Conservation (phyloP, 768 basidiomycete species). For the Lactifluus pinguis region DNA sequence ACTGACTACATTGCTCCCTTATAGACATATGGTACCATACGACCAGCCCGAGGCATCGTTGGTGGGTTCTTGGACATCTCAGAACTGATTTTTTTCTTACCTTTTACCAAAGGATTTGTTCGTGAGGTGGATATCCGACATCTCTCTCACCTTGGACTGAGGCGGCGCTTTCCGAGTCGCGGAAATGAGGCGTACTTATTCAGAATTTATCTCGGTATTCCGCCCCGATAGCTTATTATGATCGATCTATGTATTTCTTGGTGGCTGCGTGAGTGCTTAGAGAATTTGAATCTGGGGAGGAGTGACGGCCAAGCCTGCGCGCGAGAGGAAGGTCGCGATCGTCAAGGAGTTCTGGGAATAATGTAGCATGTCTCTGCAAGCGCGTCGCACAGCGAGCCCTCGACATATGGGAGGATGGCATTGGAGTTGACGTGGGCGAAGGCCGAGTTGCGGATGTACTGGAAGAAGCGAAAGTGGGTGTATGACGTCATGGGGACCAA, state of each 20-base stretch:
- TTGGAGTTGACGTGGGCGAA: slow-evolving; percentile 39
- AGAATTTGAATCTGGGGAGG: no score
- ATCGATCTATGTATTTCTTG: not conserved
- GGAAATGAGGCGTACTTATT: not conserved
- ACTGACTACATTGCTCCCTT: slow-evolving; percentile 1
- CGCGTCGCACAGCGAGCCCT: no score
- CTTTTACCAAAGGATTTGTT: slow-evolving; percentile 38
- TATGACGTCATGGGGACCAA: no score
- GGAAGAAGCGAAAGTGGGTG: no score
- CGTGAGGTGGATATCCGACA: slow-evolving; percentile 41
- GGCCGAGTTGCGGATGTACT: slow-evolving; percentile 21
- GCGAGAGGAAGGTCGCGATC: slow-evolving; percentile 51
- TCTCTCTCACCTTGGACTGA: slow-evolving; percentile 33
- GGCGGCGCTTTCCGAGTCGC: not conserved
- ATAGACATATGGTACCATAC: slow-evolving; percentile 81
- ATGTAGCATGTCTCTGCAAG: no score
- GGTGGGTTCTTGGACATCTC: slow-evolving; percentile 34
- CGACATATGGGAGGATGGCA: slow-evolving; percentile 17
- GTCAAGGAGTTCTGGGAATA: no score
- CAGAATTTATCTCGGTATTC: not conserved
- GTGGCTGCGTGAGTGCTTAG: not conserved
- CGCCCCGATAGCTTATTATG: not conserved
- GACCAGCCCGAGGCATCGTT: slow-evolving; percentile 85
- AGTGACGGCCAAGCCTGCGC: slow-evolving; percentile 79
- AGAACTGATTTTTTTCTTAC: not conserved